Evolutionary conservation across 306 rosid species (phyloP).

Genomic region (Quercus berberidifolia): DNA sequence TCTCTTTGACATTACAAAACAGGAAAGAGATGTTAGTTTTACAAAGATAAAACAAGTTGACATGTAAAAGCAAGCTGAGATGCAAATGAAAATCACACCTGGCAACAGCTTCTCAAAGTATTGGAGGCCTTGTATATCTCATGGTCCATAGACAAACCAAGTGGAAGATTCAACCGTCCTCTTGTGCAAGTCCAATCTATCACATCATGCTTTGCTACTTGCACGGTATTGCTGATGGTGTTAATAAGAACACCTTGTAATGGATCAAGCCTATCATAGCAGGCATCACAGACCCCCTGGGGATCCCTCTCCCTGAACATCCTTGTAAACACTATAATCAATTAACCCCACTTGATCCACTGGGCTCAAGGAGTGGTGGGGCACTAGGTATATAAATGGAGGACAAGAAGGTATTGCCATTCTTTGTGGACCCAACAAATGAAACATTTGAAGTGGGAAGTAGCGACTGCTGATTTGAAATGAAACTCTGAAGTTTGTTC

Average conservation of each 20-base stretch:
- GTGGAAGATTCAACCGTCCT: slow-evolving; percentile 94
- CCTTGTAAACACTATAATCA: slow-evolving; percentile 49
- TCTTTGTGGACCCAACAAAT: slow-evolving; percentile 62
- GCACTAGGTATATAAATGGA: slow-evolving; percentile 87
- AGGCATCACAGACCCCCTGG: slow-evolving; percentile 92
- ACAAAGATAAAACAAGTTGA: neutral
- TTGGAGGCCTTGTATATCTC: slow-evolving; percentile 94
- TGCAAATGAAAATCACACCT: slow-evolving; percentile 43
- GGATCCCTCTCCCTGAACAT: slow-evolving; percentile 95
- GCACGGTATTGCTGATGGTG: slow-evolving; percentile 83
- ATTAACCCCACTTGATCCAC: slow-evolving; percentile 29
- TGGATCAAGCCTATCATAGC: slow-evolving; percentile 95
- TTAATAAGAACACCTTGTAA: slow-evolving; percentile 78
- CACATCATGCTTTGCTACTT: slow-evolving; percentile 89
- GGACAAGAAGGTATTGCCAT: slow-evolving; percentile 60
- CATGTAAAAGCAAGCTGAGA: neutral
- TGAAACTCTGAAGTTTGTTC: slow-evolving; percentile 31
- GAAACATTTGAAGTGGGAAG: slow-evolving; percentile 53
- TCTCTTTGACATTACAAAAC: neutral
- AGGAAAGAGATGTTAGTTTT: neutral
- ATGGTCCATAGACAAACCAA: slow-evolving; percentile 84
- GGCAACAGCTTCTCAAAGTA: slow-evolving; percentile 79
- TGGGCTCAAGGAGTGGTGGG: slow-evolving; percentile 70
- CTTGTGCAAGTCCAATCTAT: slow-evolving; percentile 92
- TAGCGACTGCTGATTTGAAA: slow-evolving; percentile 9